Evolutionary conservation across 2,329 filamentous ascomycete genomes (phyloP).

Genomic region (Stagonosporopsis rhizophila): DNA sequence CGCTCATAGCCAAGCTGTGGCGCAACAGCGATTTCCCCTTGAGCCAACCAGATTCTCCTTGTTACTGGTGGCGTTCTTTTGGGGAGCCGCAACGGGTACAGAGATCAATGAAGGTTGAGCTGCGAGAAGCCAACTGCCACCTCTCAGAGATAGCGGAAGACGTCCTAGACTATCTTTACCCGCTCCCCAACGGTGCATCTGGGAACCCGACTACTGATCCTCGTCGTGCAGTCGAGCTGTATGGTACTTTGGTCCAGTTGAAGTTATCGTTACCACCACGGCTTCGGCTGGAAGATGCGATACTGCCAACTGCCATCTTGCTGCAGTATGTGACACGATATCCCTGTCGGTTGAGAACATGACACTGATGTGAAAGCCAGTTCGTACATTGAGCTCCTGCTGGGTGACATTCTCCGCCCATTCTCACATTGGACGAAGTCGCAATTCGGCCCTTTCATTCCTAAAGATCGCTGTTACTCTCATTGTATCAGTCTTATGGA

Average conservation of each 20-base stretch:
- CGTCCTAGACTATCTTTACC: not conserved
- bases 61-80: slow-evolving; percentile 1
- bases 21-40: not conserved
- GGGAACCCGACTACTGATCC: not conserved
- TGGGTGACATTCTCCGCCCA: not conserved
- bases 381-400: not conserved
- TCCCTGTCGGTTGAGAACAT: not conserved
- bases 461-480: not conserved
- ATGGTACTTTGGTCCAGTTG: not conserved
- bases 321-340: not conserved
- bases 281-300: slow-evolving; percentile 1
- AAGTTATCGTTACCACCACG: slow-evolving; percentile 1
- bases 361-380: not conserved
- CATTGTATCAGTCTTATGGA: not conserved
- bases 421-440: not conserved
- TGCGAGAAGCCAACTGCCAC: not conserved
- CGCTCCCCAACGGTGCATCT: not conserved
- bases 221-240: not conserved
- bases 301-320: not conserved
- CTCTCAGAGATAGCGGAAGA: slow-evolving; percentile 3
- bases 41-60: not conserved
- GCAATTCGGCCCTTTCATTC: not conserved
- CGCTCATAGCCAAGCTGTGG: not conserved
- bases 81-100: not conserved
- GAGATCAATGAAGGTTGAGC: slow-evolving; percentile 1